Percentiles rank a stretch among this genome's conserved stretches.
These are phyloP conservation scores for Tolypocladium capitatum DNA, from an alignment of 2,329 filamentous ascomycete genomes.

Conservation along the genomic window DNA sequence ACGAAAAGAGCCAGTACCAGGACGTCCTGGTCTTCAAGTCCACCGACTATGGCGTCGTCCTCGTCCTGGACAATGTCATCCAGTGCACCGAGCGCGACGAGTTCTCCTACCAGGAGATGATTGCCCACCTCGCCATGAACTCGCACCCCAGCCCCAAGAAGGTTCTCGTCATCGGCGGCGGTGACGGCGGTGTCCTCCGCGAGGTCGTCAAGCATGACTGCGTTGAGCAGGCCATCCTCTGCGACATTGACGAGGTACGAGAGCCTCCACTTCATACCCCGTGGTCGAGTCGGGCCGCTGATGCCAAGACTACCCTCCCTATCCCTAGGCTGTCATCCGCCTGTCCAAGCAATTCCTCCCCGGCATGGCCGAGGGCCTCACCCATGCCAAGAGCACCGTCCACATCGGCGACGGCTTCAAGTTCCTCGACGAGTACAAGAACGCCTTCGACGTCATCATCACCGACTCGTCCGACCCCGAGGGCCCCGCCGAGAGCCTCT, in stretches of 20 bases:
- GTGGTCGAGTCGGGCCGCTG: not conserved
- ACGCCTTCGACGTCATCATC: slow-evolving; percentile 98
- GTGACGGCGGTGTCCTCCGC: slow-evolving; percentile 92
- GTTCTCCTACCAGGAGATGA: slow-evolving; percentile 99
- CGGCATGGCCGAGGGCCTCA: slow-evolving; percentile 82
- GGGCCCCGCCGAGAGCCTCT: slow-evolving; percentile 87
- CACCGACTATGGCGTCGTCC: slow-evolving; percentile 87
- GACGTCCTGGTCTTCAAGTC: slow-evolving; percentile 98
- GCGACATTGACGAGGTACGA: slow-evolving; percentile 88
- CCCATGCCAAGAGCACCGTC: slow-evolving; percentile 84
- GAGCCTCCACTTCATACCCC: slow-evolving; percentile 26
- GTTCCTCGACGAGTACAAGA: slow-evolving; percentile 93
- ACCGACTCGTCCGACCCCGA: slow-evolving; percentile 97
- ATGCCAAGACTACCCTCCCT: not conserved
- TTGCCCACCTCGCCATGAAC: slow-evolving; percentile 96
- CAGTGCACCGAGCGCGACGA: slow-evolving; percentile 98
- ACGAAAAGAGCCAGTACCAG: slow-evolving; percentile 99
- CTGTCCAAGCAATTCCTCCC: slow-evolving; percentile 97
- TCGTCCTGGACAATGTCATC: slow-evolving; percentile 97
- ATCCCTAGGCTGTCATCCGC: slow-evolving; percentile 70
- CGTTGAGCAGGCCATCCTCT: slow-evolving; percentile 90
- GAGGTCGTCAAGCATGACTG: slow-evolving; percentile 98
- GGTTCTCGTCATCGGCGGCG: slow-evolving; percentile 94
- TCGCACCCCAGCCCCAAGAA: slow-evolving; percentile 97
- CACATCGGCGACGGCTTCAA: slow-evolving; percentile 98